Conservation (phyloP, 176 grass and related monocot species). For the Triticum timopheevii region DNA sequence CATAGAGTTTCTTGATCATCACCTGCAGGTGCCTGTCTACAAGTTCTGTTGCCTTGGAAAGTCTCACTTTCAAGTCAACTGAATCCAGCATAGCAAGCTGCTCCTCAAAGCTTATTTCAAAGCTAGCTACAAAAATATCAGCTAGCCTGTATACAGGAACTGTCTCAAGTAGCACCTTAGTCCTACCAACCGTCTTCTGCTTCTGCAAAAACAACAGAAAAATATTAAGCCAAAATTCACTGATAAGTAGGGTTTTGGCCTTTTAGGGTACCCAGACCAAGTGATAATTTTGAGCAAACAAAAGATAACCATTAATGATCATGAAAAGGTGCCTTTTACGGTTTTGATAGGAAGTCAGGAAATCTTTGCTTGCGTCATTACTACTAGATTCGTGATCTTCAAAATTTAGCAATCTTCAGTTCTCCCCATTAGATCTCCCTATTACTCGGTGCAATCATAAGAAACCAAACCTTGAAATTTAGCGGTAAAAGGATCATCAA, state of each 20-base stretch:
- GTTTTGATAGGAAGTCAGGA: not conserved
- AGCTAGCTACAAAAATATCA: constrained; percentile 99
- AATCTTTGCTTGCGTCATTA: not conserved
- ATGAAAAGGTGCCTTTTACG: not conserved
- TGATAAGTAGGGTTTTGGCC: not conserved
- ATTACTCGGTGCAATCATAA: not conserved
- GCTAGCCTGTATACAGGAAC: constrained; percentile 96
- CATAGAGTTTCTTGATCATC: constrained; percentile 43
- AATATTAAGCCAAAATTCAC: constrained; percentile 23
- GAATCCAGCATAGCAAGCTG: constrained; percentile 98
- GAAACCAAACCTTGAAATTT: not conserved
- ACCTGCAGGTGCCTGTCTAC: constrained; percentile 94
- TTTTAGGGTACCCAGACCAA: not conserved
- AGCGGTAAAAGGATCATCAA: not conserved
- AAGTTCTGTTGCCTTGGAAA: constrained; percentile 94
- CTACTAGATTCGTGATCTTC: constrained; percentile 1
- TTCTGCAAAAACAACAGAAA: constrained; percentile 62
- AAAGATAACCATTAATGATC: not conserved
- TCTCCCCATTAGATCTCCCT: not conserved
- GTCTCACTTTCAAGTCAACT: constrained; percentile 91
- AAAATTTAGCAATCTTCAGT: not conserved
- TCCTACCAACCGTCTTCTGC: constrained; percentile 94
- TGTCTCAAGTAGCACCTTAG: constrained; percentile 93
- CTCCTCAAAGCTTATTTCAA: constrained; percentile 99
- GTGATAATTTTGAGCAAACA: constrained; percentile 11